phyloP scores from a whole-genome alignment of 1,284 basidiomycete genomes.

The Kwoniella shivajii region DNA sequence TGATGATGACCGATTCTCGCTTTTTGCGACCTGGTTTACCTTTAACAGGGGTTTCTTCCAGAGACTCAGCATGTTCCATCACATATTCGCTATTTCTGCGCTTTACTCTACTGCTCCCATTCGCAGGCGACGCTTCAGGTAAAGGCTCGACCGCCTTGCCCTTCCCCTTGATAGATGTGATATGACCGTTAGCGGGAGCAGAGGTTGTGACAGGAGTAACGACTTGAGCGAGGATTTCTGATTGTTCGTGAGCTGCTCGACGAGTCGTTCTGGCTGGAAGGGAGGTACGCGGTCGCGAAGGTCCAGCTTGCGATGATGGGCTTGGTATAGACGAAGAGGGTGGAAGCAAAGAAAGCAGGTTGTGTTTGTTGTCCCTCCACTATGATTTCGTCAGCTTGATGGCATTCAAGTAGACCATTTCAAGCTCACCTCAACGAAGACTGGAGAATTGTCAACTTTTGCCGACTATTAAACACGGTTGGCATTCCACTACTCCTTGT shows the following conservation, averaged over 20 bases:
- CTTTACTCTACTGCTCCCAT: constrained; percentile 28
- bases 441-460: constrained; percentile 70
- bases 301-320: constrained; percentile 26
- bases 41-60: neutral
- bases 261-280: constrained; percentile 41
- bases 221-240: constrained; percentile 34
- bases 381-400: constrained; percentile 13
- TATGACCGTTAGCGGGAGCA: constrained; percentile 1
- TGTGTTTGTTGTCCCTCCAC: constrained; percentile 40
- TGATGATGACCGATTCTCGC: neutral
- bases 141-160: neutral
- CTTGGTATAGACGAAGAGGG: constrained; percentile 1
- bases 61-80: neutral
- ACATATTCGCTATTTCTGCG: neutral
- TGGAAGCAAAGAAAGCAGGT: constrained; percentile 38
- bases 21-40: constrained; percentile 5
- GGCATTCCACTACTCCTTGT: neutral
- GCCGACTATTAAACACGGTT: constrained; percentile 65
- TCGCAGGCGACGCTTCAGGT: neutral
- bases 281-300: constrained; percentile 27
- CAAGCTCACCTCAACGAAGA: constrained; percentile 68
- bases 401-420: constrained; percentile 35
- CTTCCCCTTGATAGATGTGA: constrained; percentile 11
- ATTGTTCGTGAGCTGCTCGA: constrained; percentile 40
- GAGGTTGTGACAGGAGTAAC: constrained; percentile 11